Conservation (phyloP, 179 eudicot genomes). For the Sideroxylon spinosum region DNA sequence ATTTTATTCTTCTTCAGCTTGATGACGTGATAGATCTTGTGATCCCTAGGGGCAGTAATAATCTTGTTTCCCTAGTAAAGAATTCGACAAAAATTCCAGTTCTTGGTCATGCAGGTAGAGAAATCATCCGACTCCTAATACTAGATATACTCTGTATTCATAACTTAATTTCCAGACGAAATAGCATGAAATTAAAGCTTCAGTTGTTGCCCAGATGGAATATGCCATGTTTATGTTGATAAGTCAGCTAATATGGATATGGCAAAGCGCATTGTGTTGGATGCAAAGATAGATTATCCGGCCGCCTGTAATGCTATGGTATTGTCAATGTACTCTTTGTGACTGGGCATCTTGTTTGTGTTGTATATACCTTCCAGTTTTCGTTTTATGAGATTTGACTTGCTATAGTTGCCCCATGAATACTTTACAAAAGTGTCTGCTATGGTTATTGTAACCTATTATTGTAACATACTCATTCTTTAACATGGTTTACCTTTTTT, state of each 20-base stretch:
- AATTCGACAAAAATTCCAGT: constrained; percentile 92
- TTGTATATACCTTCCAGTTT: not conserved
- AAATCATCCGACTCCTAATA: not conserved
- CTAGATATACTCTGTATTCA: not conserved
- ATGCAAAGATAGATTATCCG: constrained; percentile 80
- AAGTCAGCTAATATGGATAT: constrained; percentile 62
- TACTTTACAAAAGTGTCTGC: not conserved
- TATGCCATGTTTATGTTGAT: constrained; percentile 76
- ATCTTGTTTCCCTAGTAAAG: constrained; percentile 84
- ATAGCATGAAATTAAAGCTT: constrained; percentile 3
- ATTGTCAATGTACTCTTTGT: constrained; percentile 12
- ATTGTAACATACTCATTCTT: not conserved
- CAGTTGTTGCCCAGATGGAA: constrained; percentile 51
- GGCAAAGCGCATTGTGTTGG: constrained; percentile 62
- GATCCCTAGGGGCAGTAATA: constrained; percentile 97
- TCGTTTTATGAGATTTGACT: not conserved
- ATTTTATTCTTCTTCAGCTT: constrained; percentile 46
- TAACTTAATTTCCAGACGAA: not conserved
- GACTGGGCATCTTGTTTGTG: not conserved
- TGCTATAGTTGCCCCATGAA: not conserved
- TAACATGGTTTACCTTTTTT: constrained; percentile 8
- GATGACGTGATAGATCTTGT: constrained; percentile 99
- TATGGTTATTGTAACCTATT: not conserved
- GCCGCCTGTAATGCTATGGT: constrained; percentile 98
- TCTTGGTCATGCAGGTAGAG: constrained; percentile 89